Percentiles rank a stretch among this genome's conserved stretches.
Evolutionary conservation across 257 asterid species (phyloP).

Genomic region (Paraleonurus japonicus): DNA sequence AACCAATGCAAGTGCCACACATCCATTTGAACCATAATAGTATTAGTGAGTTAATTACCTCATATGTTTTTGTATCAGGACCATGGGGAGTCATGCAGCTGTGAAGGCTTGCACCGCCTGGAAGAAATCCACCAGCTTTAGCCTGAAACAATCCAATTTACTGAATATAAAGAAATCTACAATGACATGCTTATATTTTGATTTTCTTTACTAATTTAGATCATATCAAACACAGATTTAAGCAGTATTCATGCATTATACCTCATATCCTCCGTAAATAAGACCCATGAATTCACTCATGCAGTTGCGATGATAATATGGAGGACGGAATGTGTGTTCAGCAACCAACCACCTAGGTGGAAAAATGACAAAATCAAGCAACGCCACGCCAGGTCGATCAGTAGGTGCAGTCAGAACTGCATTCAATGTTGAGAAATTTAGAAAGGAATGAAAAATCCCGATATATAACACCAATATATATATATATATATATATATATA

Average conservation of each 20-base stretch:
- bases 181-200: background rate
- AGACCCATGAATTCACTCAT: constrained; percentile 99
- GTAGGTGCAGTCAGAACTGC: constrained; percentile 98
- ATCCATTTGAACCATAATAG: background rate
- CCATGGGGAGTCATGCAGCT: constrained; percentile 99
- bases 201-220: background rate
- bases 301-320: constrained; percentile 96
- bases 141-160: constrained; percentile 55
- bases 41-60: constrained; percentile 44
- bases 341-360: constrained; percentile 99
- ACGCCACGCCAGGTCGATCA: constrained; percentile 86
- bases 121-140: constrained; percentile 93
- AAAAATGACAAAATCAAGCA: constrained; percentile 96
- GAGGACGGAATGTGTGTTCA: constrained; percentile 98
- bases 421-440: constrained; percentile 24
- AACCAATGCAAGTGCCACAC: background rate
- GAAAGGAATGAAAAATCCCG: background rate
- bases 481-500: too few species aligned
- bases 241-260: constrained; percentile 24
- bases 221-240: constrained; percentile 4
- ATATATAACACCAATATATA: too few species aligned
- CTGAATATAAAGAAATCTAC: background rate
- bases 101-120: constrained; percentile 99
- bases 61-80: constrained; percentile 90
- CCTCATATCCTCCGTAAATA: constrained; percentile 91